Evolutionary conservation across 148 eudicot species (phyloP), one percentile per base, ranked within the genome.

Genomic region (Talinum fruticosum): DNA sequence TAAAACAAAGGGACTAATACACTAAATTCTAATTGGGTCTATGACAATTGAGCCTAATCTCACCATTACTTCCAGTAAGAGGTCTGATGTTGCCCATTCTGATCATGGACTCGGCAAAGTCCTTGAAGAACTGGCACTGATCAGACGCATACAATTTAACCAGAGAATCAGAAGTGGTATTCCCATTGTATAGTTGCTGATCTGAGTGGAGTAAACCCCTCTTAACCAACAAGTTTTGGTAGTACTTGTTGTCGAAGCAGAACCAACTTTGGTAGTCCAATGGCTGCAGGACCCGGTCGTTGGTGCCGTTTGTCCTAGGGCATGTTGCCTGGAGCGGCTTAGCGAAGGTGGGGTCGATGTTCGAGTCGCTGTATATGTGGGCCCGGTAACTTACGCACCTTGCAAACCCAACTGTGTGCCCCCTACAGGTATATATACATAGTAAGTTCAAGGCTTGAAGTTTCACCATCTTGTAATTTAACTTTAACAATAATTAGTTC

Each of bases 161-260:
- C 8, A 73, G 80, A 36, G 83, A 41, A 76, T 89, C 87, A 1
- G 94, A 87, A 0, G 75, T 68, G 8, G 87, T 80, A 38, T 90
- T 90, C 13, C 91, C 90, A 28, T 81, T 87, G 36, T 67, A 91
- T 66, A 94, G 93, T 65, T 91, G 86, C 37, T 94, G 98, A 57
- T 93, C 98, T 0, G 98, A 88, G 69, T 93, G 98, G 26, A 93
- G 76, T 10, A 93, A 82, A 0, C 98, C 98, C 75, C 82, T 84
- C 45, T 86, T 76, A 65, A 68, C 79, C 16, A 84, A 16, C 28
- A 94, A 69, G 29, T 90, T 87, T 59, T 81, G 86, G 88, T 80
- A 94, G 36, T 91, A 94, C 61, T 79, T 79, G 35, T 78, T 85
- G 81, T 94, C 93, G 33, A 87, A 89, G 14, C 35, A 8, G 1